phyloP scores from a whole-genome alignment of 2,329 filamentous ascomycete species.

The Alternaria dauci region DNA sequence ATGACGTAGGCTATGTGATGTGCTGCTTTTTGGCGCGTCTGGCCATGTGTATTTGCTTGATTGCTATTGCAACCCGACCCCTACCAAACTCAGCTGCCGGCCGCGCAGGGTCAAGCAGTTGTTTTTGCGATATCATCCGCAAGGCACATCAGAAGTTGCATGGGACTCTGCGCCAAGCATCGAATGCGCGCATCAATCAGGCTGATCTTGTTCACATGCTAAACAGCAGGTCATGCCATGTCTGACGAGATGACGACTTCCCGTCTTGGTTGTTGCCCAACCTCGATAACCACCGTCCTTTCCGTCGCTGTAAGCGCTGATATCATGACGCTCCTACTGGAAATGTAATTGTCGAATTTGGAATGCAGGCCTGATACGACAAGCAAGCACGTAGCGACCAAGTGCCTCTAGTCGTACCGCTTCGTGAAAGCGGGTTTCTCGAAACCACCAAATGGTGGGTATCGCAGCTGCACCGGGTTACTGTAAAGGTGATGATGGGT shows the following conservation, averaged over 20 bases:
- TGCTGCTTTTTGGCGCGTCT: constrained; percentile 10
- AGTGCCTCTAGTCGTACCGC: not conserved
- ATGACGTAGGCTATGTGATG: constrained; percentile 12
- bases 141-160: not conserved
- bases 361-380: not conserved
- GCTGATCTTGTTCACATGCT: constrained; percentile 9
- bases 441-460: too few species aligned
- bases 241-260: not conserved
- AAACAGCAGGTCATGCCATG: not conserved
- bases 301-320: not conserved
- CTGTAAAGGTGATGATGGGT: not conserved
- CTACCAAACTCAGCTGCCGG: not conserved
- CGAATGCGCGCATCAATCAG: constrained; percentile 9
- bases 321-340: not conserved
- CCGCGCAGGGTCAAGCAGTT: constrained; percentile 4
- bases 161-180: constrained; percentile 22
- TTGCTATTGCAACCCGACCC: not conserved
- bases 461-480: too few species aligned
- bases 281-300: too few species aligned
- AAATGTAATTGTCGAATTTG: not conserved
- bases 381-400: not conserved
- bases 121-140: constrained; percentile 16
- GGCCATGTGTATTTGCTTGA: not conserved
- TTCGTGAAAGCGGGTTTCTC: too few species aligned
- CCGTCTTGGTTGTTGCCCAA: not conserved